A percentile compares a stretch with the other conserved stretches of the same genome.
These are phyloP conservation scores for Aspergillus intermedius DNA, from an alignment of 2,329 filamentous ascomycete genomes.

Conservation along the genomic window DNA sequence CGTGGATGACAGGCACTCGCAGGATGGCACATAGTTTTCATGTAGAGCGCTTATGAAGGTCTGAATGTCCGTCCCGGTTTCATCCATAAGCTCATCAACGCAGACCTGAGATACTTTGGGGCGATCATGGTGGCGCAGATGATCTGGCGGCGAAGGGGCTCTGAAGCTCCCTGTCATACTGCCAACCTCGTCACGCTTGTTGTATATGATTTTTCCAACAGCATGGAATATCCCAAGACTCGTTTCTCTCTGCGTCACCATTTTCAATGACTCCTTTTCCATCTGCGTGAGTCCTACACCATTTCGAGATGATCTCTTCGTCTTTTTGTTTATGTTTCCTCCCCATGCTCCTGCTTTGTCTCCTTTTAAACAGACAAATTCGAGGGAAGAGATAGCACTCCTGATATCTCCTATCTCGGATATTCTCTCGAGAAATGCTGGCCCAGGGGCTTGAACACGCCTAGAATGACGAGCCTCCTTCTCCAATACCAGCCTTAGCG, in stretches of 20 bases:
- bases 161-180: conserved; percentile 27
- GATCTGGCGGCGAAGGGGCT: conserved; percentile 53
- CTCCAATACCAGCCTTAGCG: conserved; percentile 70
- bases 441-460: conserved; percentile 67
- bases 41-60: conserved; percentile 87
- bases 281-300: conserved; percentile 56
- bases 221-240: conserved; percentile 94
- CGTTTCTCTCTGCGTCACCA: conserved; percentile 79
- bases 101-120: conserved; percentile 59
- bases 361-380: conserved; percentile 83
- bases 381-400: conserved; percentile 83
- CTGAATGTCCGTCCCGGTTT: conserved; percentile 83
- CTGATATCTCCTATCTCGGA: conserved; percentile 87
- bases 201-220: conserved; percentile 92
- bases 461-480: conserved; percentile 80
- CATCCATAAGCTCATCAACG: conserved; percentile 76
- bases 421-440: conserved; percentile 68
- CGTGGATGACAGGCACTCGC: conserved; percentile 58
- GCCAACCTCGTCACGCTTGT: conserved; percentile 66
- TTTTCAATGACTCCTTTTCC: conserved; percentile 71
- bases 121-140: conserved; percentile 52
- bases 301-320: conserved; percentile 53
- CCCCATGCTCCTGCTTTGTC: conserved; percentile 70
- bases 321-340: conserved; percentile 62
- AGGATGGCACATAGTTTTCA: conserved; percentile 88